Percentiles rank a stretch among this genome's conserved stretches.
These are phyloP conservation scores for Ogataea glucozyma DNA, from an alignment of 805 yeast species.

Conservation along the genomic window DNA sequence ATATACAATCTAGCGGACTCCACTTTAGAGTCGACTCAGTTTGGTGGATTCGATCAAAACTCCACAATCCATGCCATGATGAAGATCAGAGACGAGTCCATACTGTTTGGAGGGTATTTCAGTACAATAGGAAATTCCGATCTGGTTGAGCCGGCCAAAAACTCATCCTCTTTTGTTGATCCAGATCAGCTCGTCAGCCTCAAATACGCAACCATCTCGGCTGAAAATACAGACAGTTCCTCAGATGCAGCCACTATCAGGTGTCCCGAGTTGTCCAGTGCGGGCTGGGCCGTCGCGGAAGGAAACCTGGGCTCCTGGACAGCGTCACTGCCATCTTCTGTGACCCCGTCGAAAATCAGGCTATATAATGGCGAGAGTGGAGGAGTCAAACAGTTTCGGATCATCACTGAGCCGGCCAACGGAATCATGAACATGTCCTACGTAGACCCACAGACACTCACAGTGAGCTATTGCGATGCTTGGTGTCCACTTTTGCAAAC, in stretches of 20 bases:
- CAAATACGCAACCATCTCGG: slow-evolving; percentile 52
- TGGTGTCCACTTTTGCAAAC: slow-evolving; percentile 72
- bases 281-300: slow-evolving; percentile 53
- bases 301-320: slow-evolving; percentile 64
- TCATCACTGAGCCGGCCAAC: slow-evolving; percentile 73
- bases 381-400: slow-evolving; percentile 64
- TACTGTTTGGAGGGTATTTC: slow-evolving; percentile 83
- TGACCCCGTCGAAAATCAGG: slow-evolving; percentile 71
- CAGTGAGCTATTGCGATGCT: slow-evolving; percentile 73
- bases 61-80: slow-evolving; percentile 64
- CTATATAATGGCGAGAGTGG: slow-evolving; percentile 52
- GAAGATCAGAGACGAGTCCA: slow-evolving; percentile 45
- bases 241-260: slow-evolving; percentile 40
- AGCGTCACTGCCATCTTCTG: slow-evolving; percentile 54
- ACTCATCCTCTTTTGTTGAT: slow-evolving; percentile 40
- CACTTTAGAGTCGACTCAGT: slow-evolving; percentile 30
- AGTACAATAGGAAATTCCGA: slow-evolving; percentile 55
- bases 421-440: slow-evolving; percentile 93
- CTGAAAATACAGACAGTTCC: slow-evolving; percentile 42
- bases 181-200: slow-evolving; percentile 65
- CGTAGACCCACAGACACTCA: slow-evolving; percentile 68
- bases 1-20: slow-evolving; percentile 42
- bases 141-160: slow-evolving; percentile 34
- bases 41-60: slow-evolving; percentile 71
- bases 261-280: slow-evolving; percentile 54